A percentile compares a stretch with the other conserved stretches of the same genome.
Evolutionary conservation across 2,329 filamentous ascomycete species (phyloP).

Genomic region (Alternaria dauci): DNA sequence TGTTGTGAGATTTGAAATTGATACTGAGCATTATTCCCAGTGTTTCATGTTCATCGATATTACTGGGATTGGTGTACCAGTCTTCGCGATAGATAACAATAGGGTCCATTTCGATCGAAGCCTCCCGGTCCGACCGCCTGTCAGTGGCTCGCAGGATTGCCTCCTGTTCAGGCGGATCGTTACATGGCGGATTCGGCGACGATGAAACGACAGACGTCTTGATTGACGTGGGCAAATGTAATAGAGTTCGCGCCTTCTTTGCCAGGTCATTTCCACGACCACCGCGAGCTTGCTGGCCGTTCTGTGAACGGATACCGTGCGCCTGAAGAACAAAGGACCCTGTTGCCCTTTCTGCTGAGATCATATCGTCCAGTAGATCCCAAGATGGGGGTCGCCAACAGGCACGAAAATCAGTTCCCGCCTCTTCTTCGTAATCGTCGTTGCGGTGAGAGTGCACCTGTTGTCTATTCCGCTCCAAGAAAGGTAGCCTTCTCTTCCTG

Average conservation of each 20-base stretch:
- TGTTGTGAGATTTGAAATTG: constrained; percentile 26
- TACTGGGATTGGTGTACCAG: constrained; percentile 1
- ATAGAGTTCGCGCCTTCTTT: constrained; percentile 12
- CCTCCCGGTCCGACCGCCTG: not conserved
- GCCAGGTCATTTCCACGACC: not conserved
- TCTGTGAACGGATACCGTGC: constrained; percentile 21
- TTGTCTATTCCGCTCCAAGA: constrained; percentile 39
- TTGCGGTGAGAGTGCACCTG: constrained; percentile 25
- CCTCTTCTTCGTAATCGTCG: not conserved
- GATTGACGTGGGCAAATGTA: constrained; percentile 12
- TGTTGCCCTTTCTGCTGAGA: constrained; percentile 31
- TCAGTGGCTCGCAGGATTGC: constrained; percentile 15
- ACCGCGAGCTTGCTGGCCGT: not conserved
- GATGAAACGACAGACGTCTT: constrained; percentile 16
- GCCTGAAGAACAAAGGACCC: constrained; percentile 28
- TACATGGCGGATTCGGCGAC: not conserved
- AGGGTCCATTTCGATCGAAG: constrained; percentile 15
- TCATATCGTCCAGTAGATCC: constrained; percentile 37
- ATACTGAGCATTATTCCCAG: constrained; percentile 29
- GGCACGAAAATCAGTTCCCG: constrained; percentile 9
- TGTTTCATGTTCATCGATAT: not conserved
- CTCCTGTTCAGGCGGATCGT: not conserved
- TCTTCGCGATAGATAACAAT: constrained; percentile 33
- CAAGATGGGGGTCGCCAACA: constrained; percentile 34
- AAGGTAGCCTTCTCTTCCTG: constrained; percentile 28